phyloP scores from a whole-genome alignment of 768 basidiomycete genomes.

The Agrocybe praecox region DNA sequence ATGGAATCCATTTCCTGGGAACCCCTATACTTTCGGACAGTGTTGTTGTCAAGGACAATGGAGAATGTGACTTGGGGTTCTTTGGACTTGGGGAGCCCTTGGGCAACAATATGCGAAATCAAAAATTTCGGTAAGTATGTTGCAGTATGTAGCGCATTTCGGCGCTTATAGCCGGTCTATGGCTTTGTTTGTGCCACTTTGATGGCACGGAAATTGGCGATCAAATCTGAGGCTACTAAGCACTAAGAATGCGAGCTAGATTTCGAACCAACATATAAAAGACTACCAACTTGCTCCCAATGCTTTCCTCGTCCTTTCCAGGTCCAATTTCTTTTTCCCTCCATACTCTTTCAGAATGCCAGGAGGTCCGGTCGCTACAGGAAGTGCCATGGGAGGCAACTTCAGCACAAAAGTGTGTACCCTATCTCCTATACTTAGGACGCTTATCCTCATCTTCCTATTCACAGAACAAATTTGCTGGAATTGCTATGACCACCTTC shows the following conservation, averaged over 20 bases:
- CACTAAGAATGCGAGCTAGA: conserved; percentile 7
- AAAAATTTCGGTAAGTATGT: no score
- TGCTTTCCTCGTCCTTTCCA: conserved; percentile 12
- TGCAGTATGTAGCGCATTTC: neutral
- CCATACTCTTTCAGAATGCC: conserved; percentile 30
- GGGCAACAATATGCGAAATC: neutral
- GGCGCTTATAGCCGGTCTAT: conserved; percentile 8
- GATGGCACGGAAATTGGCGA: conserved; percentile 5
- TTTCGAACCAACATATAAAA: conserved; percentile 12
- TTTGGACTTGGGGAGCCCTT: neutral
- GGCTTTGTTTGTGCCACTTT: neutral
- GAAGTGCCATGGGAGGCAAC: conserved; percentile 33
- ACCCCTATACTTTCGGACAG: neutral
- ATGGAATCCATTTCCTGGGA: no score
- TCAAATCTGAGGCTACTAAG: conserved; percentile 10
- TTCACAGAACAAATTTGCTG: conserved; percentile 39
- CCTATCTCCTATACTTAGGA: neutral
- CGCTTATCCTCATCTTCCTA: neutral
- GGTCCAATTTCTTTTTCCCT: conserved; percentile 12
- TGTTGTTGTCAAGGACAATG: neutral
- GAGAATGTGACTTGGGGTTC: neutral
- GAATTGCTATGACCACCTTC: conserved; percentile 46
- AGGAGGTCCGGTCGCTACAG: conserved; percentile 36
- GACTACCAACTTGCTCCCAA: neutral
- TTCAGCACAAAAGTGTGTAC: conserved; percentile 33